These are phyloP conservation scores for Cladosporium sp. DNA, from an alignment of 2,329 filamentous ascomycete species.

Conservation along the genomic window DNA sequence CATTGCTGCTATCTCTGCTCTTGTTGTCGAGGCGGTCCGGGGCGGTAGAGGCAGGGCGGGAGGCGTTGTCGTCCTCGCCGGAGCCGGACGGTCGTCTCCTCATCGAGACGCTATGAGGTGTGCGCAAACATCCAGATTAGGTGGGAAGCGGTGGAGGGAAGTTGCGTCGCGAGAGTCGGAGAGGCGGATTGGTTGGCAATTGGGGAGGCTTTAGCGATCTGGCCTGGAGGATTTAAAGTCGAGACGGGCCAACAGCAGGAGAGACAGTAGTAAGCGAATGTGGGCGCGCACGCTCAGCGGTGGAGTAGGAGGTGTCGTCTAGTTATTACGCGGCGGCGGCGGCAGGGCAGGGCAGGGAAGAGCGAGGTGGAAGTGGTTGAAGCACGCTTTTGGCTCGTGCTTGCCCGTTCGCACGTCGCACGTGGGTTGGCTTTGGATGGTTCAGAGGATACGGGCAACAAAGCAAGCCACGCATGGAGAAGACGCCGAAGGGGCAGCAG, in stretches of 20 bases:
- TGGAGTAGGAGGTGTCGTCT: not conserved
- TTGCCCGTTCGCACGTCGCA: not conserved
- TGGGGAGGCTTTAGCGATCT: not conserved
- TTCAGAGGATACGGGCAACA: not conserved
- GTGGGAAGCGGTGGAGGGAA: conserved; percentile 20
- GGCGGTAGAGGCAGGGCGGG: conserved; percentile 17
- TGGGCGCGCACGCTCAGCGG: conserved; percentile 6
- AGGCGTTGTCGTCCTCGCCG: conserved; percentile 42
- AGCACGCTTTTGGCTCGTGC: conserved; percentile 5
- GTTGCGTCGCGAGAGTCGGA: not conserved
- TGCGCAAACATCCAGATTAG: conserved; percentile 22
- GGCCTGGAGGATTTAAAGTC: not conserved
- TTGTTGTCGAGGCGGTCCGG: conserved; percentile 14
- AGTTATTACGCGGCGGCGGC: not conserved
- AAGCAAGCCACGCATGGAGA: not conserved
- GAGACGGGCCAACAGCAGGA: not conserved
- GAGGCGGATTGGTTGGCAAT: not conserved
- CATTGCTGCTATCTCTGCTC: conserved; percentile 20
- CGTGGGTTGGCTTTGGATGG: conserved; percentile 3
- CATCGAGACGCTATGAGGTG: conserved; percentile 35
- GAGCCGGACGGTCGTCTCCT: conserved; percentile 43
- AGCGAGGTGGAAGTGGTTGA: not conserved
- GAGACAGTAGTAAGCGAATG: conserved; percentile 5
- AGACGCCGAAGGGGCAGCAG: not conserved
- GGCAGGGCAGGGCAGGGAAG: conserved; percentile 1